Evolutionary conservation across 2,329 filamentous ascomycete species (phyloP).

Genomic region (Exophiala sp.): DNA sequence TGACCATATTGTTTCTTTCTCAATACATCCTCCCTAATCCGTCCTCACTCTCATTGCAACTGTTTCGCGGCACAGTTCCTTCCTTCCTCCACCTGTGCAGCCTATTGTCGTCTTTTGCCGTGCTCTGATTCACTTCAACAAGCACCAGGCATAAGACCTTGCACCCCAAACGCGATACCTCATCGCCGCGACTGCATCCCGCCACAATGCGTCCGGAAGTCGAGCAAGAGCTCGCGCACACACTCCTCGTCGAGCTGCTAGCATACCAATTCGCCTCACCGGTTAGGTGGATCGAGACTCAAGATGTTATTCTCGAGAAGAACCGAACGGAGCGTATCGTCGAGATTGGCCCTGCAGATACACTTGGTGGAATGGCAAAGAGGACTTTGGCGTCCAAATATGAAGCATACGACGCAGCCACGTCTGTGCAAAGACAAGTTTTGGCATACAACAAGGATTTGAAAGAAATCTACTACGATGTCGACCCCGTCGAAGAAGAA

Average conservation of each 20-base stretch:
- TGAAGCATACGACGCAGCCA: constrained; percentile 95
- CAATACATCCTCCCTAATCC: constrained; percentile 11
- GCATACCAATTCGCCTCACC: constrained; percentile 99
- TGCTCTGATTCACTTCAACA: constrained; percentile 32
- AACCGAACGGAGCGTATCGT: constrained; percentile 95
- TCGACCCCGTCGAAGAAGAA: constrained; percentile 93
- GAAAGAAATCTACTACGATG: constrained; percentile 99
- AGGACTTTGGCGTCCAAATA: constrained; percentile 94
- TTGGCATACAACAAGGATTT: constrained; percentile 99
- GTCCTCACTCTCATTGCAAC: constrained; percentile 5
- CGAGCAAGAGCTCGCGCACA: constrained; percentile 98
- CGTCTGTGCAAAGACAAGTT: constrained; percentile 93
- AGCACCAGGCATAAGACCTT: constrained; percentile 20
- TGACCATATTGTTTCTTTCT: too few species aligned
- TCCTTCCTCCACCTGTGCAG: constrained; percentile 15
- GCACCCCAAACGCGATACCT: too few species aligned
- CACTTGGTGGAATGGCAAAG: constrained; percentile 94
- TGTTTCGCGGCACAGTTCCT: constrained; percentile 14
- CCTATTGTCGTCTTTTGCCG: constrained; percentile 12
- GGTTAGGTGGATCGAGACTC: constrained; percentile 99
- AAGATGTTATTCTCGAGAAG: constrained; percentile 97
- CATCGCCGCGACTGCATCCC: constrained; percentile 27
- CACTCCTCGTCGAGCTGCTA: constrained; percentile 93
- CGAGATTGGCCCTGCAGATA: constrained; percentile 94
- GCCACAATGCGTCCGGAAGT: constrained; percentile 89